phyloP scores from a whole-genome alignment of 2,329 filamentous ascomycete genomes.

The Ceratocystis huliohia region DNA sequence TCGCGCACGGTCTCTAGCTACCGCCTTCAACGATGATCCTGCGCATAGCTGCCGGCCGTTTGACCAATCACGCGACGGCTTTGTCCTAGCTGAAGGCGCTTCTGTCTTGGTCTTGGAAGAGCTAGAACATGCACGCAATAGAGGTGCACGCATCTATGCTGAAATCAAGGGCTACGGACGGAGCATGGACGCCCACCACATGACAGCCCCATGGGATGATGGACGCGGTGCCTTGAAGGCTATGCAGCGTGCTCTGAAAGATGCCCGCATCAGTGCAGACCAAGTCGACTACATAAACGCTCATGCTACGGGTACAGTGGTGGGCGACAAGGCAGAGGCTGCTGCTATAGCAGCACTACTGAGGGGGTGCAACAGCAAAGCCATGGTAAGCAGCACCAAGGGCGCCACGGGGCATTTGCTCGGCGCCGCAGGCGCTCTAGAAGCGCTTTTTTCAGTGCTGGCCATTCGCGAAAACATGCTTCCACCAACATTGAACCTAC shows the following conservation, averaged over 20 bases:
- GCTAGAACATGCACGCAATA: conserved; percentile 67
- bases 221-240: conserved; percentile 70
- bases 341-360: conserved; percentile 67
- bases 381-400: conserved; percentile 72
- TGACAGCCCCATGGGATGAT: conserved; percentile 77
- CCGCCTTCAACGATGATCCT: conserved; percentile 63
- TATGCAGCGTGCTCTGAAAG: conserved; percentile 71
- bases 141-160: conserved; percentile 74
- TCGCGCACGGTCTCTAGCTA: conserved; percentile 72
- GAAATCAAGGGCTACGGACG: conserved; percentile 82
- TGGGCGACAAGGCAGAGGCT: conserved; percentile 84
- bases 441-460: conserved; percentile 74
- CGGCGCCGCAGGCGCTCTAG: conserved; percentile 80
- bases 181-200: conserved; percentile 82
- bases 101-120: conserved; percentile 83
- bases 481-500: conserved; percentile 77
- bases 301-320: conserved; percentile 75
- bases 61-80: conserved; percentile 65
- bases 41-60: conserved; percentile 70
- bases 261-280: conserved; percentile 54
- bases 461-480: conserved; percentile 65
- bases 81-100: conserved; percentile 87
- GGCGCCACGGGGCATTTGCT: conserved; percentile 84
- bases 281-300: conserved; percentile 88
- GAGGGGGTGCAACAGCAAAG: conserved; percentile 20